Evolutionary conservation across 257 asterid species (phyloP), one percentile per base, ranked within the genome.

Genomic region (Plantago elongata): DNA sequence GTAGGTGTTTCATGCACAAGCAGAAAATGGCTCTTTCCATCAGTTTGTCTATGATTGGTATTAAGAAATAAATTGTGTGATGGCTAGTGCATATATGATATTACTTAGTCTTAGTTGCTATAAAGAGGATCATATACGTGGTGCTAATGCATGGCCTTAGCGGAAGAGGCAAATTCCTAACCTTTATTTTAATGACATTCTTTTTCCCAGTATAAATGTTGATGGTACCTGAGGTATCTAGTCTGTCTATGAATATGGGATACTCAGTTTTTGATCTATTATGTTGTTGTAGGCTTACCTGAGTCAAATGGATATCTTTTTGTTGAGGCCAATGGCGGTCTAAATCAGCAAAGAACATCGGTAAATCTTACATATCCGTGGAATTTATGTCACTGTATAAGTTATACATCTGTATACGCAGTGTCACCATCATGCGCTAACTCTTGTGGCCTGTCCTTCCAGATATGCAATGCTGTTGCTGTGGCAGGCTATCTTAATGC

Each of bases 381-480:
- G 44, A 22, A 14, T 69, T 16, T 65, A 7, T 50, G 38, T 43
- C 65, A 17, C 15, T 40, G 40, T 48, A 42, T 37, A 16, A 16
- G 44, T 44, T 50, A 15, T 69, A 17, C 63, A 37, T 46, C 49
- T 60, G 13, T 62, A 51, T 38, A 9, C 67, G 29, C 47, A 56
- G 68, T 52, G 70, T 67, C 54, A 50, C 27, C 43, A n/a, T n/a
- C 44, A 54, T 44, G 51, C 61, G 11, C 15, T 29, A 42, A 49
- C 66, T 64, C 17, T 14, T 51, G 27, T 64, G 47, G 29, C 57
- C 71, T 65, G 57, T 85, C 71, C 69, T 74, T 75, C 51, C 82
- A 93, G 99, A 93, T 93, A 78, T 93, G 99, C 91, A 87, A 93
- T 77, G 99, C 99, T 22, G 99, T 93, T 55, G 95, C 99, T 44